Evolutionary conservation across 140 eudicot species (phyloP).

Genomic region (Senecio squalidus): DNA sequence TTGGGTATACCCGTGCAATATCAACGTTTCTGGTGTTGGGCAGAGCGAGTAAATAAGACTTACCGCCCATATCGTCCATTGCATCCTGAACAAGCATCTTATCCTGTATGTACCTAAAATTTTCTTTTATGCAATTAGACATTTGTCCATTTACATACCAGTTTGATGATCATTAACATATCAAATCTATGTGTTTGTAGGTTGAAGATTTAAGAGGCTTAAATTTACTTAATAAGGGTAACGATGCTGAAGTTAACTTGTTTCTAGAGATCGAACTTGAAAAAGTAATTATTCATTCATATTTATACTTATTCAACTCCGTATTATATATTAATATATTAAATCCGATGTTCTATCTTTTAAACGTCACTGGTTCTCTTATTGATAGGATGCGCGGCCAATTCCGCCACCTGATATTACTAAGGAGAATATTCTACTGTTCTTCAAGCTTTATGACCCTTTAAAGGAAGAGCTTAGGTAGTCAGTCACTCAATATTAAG

Average conservation of each 20-base stretch:
- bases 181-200: not conserved
- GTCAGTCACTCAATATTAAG: not conserved
- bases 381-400: not conserved
- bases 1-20: conserved; percentile 76
- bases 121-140: conserved; percentile 3
- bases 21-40: conserved; percentile 93
- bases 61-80: conserved; percentile 81
- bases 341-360: not conserved
- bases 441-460: not conserved
- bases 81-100: conserved; percentile 62
- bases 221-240: not conserved
- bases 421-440: not conserved
- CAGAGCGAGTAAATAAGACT: conserved; percentile 77
- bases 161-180: not conserved
- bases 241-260: not conserved
- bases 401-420: not conserved
- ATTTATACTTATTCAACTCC: too few species aligned
- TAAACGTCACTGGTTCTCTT: not conserved
- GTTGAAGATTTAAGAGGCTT: not conserved
- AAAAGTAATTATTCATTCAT: not conserved
- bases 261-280: not conserved
- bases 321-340: too few species aligned
- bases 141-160: too few species aligned
- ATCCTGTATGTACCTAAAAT: conserved; percentile 41
- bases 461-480: not conserved